Evolutionary conservation across 106 monocot species (phyloP), one percentile per base, ranked within the genome.

Genomic region (Dioscorea zingiberensis): DNA sequence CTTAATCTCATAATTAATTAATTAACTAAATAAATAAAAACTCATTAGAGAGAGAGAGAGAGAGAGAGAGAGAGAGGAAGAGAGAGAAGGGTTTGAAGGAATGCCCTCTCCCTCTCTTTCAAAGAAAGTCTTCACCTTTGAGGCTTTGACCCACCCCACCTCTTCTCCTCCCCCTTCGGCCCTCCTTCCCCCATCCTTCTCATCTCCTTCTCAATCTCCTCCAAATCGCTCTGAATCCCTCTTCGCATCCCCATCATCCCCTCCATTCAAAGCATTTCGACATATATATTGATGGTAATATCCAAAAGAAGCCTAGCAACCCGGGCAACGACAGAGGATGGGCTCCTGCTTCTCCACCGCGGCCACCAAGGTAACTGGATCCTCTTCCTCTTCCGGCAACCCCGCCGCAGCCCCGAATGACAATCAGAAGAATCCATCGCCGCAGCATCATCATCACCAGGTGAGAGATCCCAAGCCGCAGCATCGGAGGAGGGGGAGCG

Each of bases 271-370:
- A 38, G 38, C 3, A 38, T 10, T 38, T 38, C 38, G 24, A 17
- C 18, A 44, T 17, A 18, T 51, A 51, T 51, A 51, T 51, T 55
- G 63, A 56, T 57, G 69, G 5, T 63, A 21, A 5, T 26, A 55
- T 56, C 62, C 13, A 23, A 54, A 49, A 45, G 25, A 38, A 6
- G 38, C 38, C 10, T 38, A 27, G 38, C 4, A 38, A 10, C 38
- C 38, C 38, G 9, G 9, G 6, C 38, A 38, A 10, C 38, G 38
- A 8, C 38, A 24, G 15, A 64, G 47, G 44, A 85, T 85, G 85
- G 85, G 85, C n/a, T 1, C 58, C 29, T 85, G 85, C 64, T 56
- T 85, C 55, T 85, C 85, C 62, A 25, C 14, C 44, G 56, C n/a
- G 27, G 61, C 67, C 25, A 75, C 28, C 62, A 74, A 77, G 47